phyloP scores from a whole-genome alignment of 2,329 filamentous ascomycete species.

The Botrytis pseudocinerea region DNA sequence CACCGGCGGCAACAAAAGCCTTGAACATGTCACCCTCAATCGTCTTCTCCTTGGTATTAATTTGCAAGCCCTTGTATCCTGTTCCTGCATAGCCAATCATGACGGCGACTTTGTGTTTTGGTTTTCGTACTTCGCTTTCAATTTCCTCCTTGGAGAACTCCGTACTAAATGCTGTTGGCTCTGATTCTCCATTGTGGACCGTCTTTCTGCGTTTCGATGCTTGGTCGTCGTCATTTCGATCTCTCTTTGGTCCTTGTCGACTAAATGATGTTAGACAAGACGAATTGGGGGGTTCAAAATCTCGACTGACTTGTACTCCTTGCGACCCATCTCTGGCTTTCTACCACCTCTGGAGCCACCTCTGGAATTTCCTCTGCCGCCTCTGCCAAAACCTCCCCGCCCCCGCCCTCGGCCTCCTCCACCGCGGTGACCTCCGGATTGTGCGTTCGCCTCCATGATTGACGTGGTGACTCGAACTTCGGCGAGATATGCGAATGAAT shows the following conservation, averaged over 20 bases:
- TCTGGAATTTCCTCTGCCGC: constrained; percentile 45
- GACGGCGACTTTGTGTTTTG: constrained; percentile 95
- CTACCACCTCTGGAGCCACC: constrained; percentile 50
- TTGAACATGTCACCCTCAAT: constrained; percentile 95
- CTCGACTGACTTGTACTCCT: constrained; percentile 60
- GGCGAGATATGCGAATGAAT: background rate
- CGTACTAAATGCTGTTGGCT: constrained; percentile 41
- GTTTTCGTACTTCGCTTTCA: constrained; percentile 78
- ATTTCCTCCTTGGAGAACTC: constrained; percentile 77
- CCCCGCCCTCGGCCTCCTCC: constrained; percentile 32
- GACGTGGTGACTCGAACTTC: constrained; percentile 23
- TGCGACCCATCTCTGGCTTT: constrained; percentile 67
- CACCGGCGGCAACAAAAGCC: constrained; percentile 85
- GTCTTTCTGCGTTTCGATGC: constrained; percentile 57
- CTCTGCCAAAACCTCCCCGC: constrained; percentile 29
- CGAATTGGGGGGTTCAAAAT: constrained; percentile 17
- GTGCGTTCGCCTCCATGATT: constrained; percentile 26
- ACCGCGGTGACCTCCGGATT: constrained; percentile 24
- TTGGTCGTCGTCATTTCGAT: constrained; percentile 51
- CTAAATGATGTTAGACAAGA: constrained; percentile 52
- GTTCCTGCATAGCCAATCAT: constrained; percentile 94
- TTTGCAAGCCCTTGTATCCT: constrained; percentile 96
- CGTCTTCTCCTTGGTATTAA: constrained; percentile 79
- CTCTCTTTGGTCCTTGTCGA: constrained; percentile 53
- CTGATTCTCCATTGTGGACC: constrained; percentile 41